Evolutionary conservation across 331 rosid species (phyloP).

Genomic region (Malus hybrid): DNA sequence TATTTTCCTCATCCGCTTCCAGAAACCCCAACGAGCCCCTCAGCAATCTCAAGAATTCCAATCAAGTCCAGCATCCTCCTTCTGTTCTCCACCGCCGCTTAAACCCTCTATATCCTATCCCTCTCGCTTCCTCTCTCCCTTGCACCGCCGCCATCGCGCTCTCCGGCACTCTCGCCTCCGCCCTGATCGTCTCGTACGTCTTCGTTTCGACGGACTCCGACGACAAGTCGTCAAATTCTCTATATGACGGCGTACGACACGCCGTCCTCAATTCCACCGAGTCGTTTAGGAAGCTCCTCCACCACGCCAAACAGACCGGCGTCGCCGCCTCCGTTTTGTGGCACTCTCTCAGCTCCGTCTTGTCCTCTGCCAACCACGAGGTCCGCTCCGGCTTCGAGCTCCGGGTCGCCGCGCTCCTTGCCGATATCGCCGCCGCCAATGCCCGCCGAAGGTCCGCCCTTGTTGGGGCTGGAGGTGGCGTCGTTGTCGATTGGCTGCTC

Average conservation of each 20-base stretch:
- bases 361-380: slow-evolving; percentile 90
- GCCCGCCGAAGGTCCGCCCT: slow-evolving; percentile 76
- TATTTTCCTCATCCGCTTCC: slow-evolving; percentile 24
- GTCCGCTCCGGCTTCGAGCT: slow-evolving; percentile 91
- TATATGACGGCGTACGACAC: slow-evolving; percentile 35
- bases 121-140: slow-evolving; percentile 12
- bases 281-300: slow-evolving; percentile 43
- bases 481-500: slow-evolving; percentile 89
- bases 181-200: slow-evolving; percentile 29
- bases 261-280: slow-evolving; percentile 41
- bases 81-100: slow-evolving; percentile 20
- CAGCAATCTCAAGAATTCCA: slow-evolving; percentile 22
- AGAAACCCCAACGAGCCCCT: slow-evolving; percentile 22
- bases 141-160: slow-evolving; percentile 36
- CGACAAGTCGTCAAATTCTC: slow-evolving; percentile 26
- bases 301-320: slow-evolving; percentile 63
- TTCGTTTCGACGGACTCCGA: slow-evolving; percentile 21
- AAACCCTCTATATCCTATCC: slow-evolving; percentile 14
- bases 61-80: slow-evolving; percentile 24
- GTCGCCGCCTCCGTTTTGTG: slow-evolving; percentile 73
- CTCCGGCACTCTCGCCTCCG: slow-evolving; percentile 46
- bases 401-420: slow-evolving; percentile 83
- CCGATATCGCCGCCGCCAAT: slow-evolving; percentile 82
- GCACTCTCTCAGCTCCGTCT: slow-evolving; percentile 77
- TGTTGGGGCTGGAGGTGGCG: slow-evolving; percentile 89